Evolutionary conservation across 257 asterid species (phyloP).

Genomic region (Osmanthus fragrans): DNA sequence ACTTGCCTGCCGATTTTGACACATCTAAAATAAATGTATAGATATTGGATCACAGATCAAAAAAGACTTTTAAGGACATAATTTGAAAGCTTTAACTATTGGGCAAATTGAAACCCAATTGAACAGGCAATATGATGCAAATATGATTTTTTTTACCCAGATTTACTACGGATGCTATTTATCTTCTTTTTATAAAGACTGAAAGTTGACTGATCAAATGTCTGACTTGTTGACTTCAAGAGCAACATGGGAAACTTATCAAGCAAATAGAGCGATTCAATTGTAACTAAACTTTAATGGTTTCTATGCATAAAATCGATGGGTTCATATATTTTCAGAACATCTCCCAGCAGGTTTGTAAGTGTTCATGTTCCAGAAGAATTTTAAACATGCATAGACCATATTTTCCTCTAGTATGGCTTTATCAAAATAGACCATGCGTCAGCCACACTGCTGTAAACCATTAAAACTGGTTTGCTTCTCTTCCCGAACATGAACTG

Average conservation of each 20-base stretch:
- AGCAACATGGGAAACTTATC: background rate
- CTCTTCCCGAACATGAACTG: background rate
- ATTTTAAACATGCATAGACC: background rate
- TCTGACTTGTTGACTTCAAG: background rate
- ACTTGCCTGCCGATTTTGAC: background rate
- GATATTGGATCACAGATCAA: background rate
- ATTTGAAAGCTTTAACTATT: background rate
- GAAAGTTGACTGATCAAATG: background rate
- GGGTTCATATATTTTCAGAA: background rate
- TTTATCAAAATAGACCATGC: background rate
- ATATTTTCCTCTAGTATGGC: background rate
- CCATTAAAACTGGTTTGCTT: background rate
- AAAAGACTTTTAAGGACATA: background rate
- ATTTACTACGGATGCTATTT: background rate
- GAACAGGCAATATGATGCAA: background rate
- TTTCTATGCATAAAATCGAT: background rate
- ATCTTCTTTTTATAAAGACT: background rate
- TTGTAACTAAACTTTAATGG: background rate
- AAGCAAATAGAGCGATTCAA: background rate
- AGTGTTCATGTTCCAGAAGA: background rate
- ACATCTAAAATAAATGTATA: background rate
- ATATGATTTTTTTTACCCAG: background rate
- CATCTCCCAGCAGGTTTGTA: background rate
- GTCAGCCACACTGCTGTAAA: background rate
- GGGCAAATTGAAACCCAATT: background rate